phyloP scores from a whole-genome alignment of 495 filamentous ascomycete genomes.

The Chlorociboria aeruginascens region DNA sequence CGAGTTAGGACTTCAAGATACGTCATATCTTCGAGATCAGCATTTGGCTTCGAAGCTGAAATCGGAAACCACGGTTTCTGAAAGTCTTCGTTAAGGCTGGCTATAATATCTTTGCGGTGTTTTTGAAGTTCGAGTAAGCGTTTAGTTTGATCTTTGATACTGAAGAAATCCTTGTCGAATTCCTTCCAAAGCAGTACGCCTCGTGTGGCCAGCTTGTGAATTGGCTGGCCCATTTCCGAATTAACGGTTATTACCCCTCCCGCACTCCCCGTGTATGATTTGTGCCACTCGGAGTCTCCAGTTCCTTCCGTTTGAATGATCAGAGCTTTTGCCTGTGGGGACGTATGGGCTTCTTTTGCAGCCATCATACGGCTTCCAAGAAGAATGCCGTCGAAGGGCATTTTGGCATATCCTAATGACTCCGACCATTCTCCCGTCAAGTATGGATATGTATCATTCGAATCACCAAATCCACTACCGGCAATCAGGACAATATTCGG shows the following conservation, averaged over 20 bases:
- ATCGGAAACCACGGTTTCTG: slow-evolving; percentile 96
- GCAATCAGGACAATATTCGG: slow-evolving; percentile 77
- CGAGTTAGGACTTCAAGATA: slow-evolving; percentile 80
- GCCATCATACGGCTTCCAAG: slow-evolving; percentile 89
- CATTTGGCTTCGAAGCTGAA: slow-evolving; percentile 62
- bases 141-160: slow-evolving; percentile 61
- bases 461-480: slow-evolving; percentile 80
- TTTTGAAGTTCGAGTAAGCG: slow-evolving; percentile 80
- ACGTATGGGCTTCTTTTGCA: slow-evolving; percentile 85
- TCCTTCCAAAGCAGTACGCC: slow-evolving; percentile 91
- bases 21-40: slow-evolving; percentile 95
- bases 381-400: slow-evolving; percentile 83
- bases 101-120: slow-evolving; percentile 81
- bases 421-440: slow-evolving; percentile 75
- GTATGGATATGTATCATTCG: slow-evolving; percentile 82
- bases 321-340: slow-evolving; percentile 76
- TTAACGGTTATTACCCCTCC: slow-evolving; percentile 88
- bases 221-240: slow-evolving; percentile 97
- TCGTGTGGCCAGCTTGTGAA: slow-evolving; percentile 89
- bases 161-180: slow-evolving; percentile 94
- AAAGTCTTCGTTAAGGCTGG: slow-evolving; percentile 91
- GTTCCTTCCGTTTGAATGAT: slow-evolving; percentile 79
- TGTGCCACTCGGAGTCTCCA: slow-evolving; percentile 80
- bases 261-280: slow-evolving; percentile 60
- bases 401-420: slow-evolving; percentile 70